Percentiles rank a stretch among this genome's conserved stretches.
Evolutionary conservation across 1,284 basidiomycete genomes (phyloP).

Genomic region (Irpex sp.): DNA sequence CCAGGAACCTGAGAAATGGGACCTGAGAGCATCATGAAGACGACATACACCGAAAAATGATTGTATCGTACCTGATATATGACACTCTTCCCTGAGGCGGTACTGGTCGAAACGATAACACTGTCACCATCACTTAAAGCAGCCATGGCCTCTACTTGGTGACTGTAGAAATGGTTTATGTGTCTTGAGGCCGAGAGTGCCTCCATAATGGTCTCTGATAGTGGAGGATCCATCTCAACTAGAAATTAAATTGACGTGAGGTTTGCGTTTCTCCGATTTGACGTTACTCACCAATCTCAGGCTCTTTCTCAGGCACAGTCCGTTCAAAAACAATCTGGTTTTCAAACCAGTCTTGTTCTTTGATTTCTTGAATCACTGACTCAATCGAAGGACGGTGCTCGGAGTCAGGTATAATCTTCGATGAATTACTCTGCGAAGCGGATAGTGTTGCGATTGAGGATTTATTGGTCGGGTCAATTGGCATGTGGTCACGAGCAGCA

Average conservation of each 20-base stretch:
- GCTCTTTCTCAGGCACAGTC: slow-evolving; percentile 49
- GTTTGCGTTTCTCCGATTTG: neutral
- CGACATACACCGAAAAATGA: neutral
- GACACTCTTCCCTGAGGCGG: slow-evolving; percentile 89
- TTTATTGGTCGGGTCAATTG: slow-evolving; percentile 50
- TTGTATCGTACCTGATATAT: slow-evolving; percentile 69
- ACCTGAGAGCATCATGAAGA: slow-evolving; percentile 42
- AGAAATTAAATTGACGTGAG: neutral
- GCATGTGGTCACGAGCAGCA: slow-evolving; percentile 69
- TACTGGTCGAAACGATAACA: slow-evolving; percentile 89
- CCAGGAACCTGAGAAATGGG: slow-evolving; percentile 69
- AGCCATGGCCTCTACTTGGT: slow-evolving; percentile 78
- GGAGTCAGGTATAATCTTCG: slow-evolving; percentile 39
- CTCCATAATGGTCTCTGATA: slow-evolving; percentile 55
- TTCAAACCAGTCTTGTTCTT: slow-evolving; percentile 58
- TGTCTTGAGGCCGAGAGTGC: slow-evolving; percentile 63
- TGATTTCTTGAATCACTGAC: slow-evolving; percentile 55
- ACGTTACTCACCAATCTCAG: slow-evolving; percentile 42
- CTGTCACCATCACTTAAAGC: slow-evolving; percentile 60
- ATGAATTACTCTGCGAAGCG: slow-evolving; percentile 14
- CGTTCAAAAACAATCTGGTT: slow-evolving; percentile 64
- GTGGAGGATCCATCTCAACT: slow-evolving; percentile 52
- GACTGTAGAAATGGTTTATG: slow-evolving; percentile 70
- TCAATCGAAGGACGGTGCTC: slow-evolving; percentile 56
- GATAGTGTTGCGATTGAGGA: slow-evolving; percentile 1